phyloP scores from a whole-genome alignment of 768 basidiomycete genomes.

The Nidula microcarpa region DNA sequence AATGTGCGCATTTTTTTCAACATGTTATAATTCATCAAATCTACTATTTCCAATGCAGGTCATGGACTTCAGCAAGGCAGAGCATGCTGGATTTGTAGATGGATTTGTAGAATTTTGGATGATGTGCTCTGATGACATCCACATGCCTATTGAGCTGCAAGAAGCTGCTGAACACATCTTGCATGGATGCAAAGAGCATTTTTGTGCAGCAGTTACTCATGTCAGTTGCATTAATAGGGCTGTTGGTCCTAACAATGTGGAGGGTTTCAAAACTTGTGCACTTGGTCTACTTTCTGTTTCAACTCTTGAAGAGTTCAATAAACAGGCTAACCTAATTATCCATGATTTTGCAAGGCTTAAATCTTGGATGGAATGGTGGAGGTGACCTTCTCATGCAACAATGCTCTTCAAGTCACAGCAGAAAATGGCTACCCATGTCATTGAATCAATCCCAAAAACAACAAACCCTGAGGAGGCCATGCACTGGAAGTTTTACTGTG shows the following conservation, averaged over 20 bases:
- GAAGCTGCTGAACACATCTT: slow-evolving; percentile 9
- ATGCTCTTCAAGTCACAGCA: slow-evolving; percentile 19
- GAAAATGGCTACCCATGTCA: slow-evolving; percentile 7
- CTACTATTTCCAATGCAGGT: slow-evolving; percentile 16
- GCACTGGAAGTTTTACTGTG: slow-evolving; percentile 6
- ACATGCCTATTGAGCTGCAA: slow-evolving; percentile 6
- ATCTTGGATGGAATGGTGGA: slow-evolving; percentile 31
- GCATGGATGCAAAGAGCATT: slow-evolving; percentile 28
- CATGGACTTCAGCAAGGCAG: slow-evolving; percentile 30
- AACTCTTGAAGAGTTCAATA: slow-evolving; percentile 7
- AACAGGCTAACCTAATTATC: slow-evolving; percentile 4
- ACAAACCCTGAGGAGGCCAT: slow-evolving; percentile 6
- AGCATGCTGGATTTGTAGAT: slow-evolving; percentile 21
- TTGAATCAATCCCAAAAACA: slow-evolving; percentile 1
- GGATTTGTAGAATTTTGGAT: slow-evolving; percentile 22
- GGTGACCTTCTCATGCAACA: slow-evolving; percentile 14
- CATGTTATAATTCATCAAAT: neutral
- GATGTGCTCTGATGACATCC: slow-evolving; percentile 3
- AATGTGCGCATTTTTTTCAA: slow-evolving; percentile 7
- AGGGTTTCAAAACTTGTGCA: slow-evolving; percentile 13
- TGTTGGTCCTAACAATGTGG: slow-evolving; percentile 7
- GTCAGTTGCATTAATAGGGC: slow-evolving; percentile 15
- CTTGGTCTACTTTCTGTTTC: slow-evolving; percentile 6
- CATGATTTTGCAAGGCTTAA: slow-evolving; percentile 14
- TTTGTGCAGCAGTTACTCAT: slow-evolving; percentile 18